Evolutionary conservation across 1,284 basidiomycete genomes (phyloP).

Genomic region (Pascua sp.): DNA sequence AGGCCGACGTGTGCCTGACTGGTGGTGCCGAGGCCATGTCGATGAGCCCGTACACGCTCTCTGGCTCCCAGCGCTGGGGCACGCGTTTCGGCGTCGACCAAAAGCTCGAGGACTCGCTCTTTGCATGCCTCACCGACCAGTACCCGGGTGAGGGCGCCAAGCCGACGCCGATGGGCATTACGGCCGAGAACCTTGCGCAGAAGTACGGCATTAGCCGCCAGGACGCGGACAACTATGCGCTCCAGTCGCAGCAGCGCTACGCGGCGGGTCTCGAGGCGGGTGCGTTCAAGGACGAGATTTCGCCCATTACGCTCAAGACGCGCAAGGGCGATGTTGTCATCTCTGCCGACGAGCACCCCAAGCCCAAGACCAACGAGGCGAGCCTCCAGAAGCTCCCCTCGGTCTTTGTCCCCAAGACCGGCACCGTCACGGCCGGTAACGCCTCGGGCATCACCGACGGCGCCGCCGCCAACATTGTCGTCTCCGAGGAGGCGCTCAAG

Average conservation of each 20-base stretch:
- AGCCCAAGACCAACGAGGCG: slow-evolving; percentile 51
- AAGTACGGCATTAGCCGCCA: slow-evolving; percentile 56
- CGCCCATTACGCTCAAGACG: slow-evolving; percentile 87
- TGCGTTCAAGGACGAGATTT: slow-evolving; percentile 67
- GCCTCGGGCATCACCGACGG: slow-evolving; percentile 58
- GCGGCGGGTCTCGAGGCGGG: slow-evolving; percentile 53
- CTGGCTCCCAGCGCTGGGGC: slow-evolving; percentile 49
- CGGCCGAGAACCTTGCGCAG: slow-evolving; percentile 56
- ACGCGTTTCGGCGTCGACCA: slow-evolving; percentile 52
- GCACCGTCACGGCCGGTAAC: slow-evolving; percentile 56
- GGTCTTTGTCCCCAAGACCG: slow-evolving; percentile 55
- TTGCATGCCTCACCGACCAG: slow-evolving; percentile 54
- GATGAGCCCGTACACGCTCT: slow-evolving; percentile 53
- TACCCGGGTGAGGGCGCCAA: slow-evolving; percentile 49
- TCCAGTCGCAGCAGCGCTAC: slow-evolving; percentile 57
- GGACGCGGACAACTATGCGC: slow-evolving; percentile 56
- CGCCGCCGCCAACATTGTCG: slow-evolving; percentile 57
- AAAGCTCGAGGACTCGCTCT: slow-evolving; percentile 57
- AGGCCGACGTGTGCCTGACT: slow-evolving; percentile 55
- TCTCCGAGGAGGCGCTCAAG: slow-evolving; percentile 52
- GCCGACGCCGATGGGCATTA: slow-evolving; percentile 55
- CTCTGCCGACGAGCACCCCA: slow-evolving; percentile 55
- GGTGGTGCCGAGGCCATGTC: slow-evolving; percentile 58
- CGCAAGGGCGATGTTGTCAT: slow-evolving; percentile 51
- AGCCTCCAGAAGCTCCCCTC: slow-evolving; percentile 52